These are phyloP conservation scores for Ajuga chamaepitys DNA, from an alignment of 257 asterid genomes.

Conservation along the genomic window DNA sequence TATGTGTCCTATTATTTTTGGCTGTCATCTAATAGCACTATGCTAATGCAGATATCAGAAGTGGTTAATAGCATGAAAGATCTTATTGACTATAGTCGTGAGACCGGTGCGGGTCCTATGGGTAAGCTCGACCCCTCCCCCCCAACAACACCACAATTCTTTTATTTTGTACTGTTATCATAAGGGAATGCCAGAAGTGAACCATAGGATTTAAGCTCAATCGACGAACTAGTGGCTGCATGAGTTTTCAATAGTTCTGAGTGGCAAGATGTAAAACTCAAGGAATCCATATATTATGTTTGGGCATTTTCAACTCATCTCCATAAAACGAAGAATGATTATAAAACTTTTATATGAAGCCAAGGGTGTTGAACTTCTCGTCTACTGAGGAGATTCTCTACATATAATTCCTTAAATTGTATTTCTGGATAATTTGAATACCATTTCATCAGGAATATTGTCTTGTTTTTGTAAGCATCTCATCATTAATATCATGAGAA, in stretches of 20 bases:
- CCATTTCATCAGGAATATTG: background rate
- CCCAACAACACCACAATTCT: background rate
- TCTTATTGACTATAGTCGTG: conserved; percentile 90
- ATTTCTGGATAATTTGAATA: background rate
- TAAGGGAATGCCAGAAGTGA: too few relatives aligned
- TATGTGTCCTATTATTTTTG: too few relatives aligned
- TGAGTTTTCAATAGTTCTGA: background rate
- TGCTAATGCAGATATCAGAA: conserved; percentile 81
- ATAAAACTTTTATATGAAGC: background rate
- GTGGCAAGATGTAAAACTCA: background rate
- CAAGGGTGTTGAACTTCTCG: too few relatives aligned
- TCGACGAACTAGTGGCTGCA: too few relatives aligned
- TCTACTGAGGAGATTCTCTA: background rate
- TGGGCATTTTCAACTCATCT: background rate
- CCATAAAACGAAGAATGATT: background rate
- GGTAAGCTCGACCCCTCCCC: conserved; percentile 43
- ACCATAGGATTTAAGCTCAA: too few relatives aligned
- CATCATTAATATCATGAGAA: background rate
- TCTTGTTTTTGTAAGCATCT: background rate
- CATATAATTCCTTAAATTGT: background rate
- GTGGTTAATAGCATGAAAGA: conserved; percentile 99
- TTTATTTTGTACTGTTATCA: too few relatives aligned
- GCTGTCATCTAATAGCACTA: too few relatives aligned
- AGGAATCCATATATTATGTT: background rate
- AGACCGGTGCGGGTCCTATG: conserved; percentile 91